Base-by-base conservation (phyloP, 2,329 filamentous ascomycete genomes). In the Fusarium sp. region DNA sequence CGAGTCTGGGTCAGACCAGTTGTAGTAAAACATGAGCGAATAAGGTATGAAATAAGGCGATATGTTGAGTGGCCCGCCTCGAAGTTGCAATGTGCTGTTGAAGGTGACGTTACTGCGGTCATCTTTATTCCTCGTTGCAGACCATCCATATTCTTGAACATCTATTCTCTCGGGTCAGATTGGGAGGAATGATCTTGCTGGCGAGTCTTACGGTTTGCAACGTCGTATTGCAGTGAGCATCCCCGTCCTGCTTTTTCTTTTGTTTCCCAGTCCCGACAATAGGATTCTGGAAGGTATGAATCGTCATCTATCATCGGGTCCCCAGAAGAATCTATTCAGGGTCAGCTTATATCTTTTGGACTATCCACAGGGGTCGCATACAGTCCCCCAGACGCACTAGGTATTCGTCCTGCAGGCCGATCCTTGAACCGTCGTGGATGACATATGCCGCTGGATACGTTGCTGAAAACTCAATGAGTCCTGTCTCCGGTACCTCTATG, bases 401-500 rank as follows among this genome's bases (percentile, higher is more conserved):
- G 16, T 57, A 47, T 0, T 64, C 9, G 0, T 56, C 13, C 0
- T 9, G n/a, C 0, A 74, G 42, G 0, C 36, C 9, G 0, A 65
- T 5, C 16, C 71, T 63, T 5, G 36, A 2, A 3, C 71, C 68
- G n/a, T 74, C 64, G 1, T 27, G 14, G 2, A 74, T 71, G 2
- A 69, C 0, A 2, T 64, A 74, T 0, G 61, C 61, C 0, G 61
- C 1, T 0, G 62, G 68, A 2, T 2, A 5, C 0, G 60, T 11
- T 0, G 7, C 1, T 0, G 36, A 1, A 5, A 69, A 62, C 0
- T 14, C 20, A 0, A 57, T 3, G 0, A 74, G 36, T 1, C 14
- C 56, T 1, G 27, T 58, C 3, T 6, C 11, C 1, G 11, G 16
- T 0, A 29, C 6, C 0, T 13, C 62, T 6, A 71, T 14, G 8